Percentiles rank a stretch among this genome's conserved stretches.
Conservation (phyloP, 345 rosid species). For the Raphanus raphanistrum region DNA sequence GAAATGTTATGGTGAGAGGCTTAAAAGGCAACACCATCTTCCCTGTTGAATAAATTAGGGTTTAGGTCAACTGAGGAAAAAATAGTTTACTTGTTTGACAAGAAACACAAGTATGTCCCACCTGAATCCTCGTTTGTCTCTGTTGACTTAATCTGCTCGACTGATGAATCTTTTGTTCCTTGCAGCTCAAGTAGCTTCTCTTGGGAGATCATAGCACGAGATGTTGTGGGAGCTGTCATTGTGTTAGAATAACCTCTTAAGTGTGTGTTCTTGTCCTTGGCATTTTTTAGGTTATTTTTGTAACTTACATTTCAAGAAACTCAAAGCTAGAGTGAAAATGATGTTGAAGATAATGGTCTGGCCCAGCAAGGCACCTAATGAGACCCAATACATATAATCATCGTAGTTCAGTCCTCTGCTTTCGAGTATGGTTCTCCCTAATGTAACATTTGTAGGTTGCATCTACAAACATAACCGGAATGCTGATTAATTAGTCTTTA, state of each 20-base stretch:
- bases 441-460: slow-evolving; percentile 45
- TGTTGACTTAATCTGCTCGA: slow-evolving; percentile 25
- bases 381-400: slow-evolving; percentile 59
- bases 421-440: slow-evolving; percentile 56
- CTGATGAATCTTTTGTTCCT: slow-evolving; percentile 37
- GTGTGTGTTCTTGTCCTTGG: neutral
- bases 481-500: slow-evolving; percentile 1
- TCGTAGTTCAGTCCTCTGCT: slow-evolving; percentile 62
- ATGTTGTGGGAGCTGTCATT: slow-evolving; percentile 62
- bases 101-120: neutral
- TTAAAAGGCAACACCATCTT: slow-evolving; percentile 66
- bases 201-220: slow-evolving; percentile 63
- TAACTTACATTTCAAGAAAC: slow-evolving; percentile 64
- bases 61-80: neutral
- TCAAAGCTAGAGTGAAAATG: slow-evolving; percentile 64
- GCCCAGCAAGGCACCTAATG: slow-evolving; percentile 61
- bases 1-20: slow-evolving; percentile 70
- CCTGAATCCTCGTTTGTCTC: neutral
- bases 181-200: slow-evolving; percentile 54
- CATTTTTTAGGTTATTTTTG: neutral
- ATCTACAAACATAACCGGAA: slow-evolving; percentile 33
- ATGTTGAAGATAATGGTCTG: slow-evolving; percentile 58
- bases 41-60: neutral
- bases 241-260: neutral
- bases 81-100: neutral